Evolutionary conservation across 192 early-diverging fungal species (phyloP), one percentile per base, ranked within the genome.

Genomic region (Mortierella hygrophila): DNA sequence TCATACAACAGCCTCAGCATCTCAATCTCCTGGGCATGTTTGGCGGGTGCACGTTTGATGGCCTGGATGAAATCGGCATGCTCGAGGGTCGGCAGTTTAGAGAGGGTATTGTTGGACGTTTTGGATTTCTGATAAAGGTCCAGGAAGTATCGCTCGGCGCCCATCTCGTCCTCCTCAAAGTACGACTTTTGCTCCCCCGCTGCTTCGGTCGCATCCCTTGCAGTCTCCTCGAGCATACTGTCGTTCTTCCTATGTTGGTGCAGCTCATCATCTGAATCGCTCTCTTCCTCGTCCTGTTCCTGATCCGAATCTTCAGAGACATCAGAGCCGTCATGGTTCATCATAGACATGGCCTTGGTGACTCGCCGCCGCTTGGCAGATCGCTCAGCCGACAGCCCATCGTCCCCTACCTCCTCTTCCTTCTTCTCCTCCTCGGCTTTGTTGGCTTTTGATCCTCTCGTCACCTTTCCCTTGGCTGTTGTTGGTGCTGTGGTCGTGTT

Each of bases 31-130:
- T 80, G 40, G 3, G 89, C 76, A 77, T 97, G 96, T 52, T 95
- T 95, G 21, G 75, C 54, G 10, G 93, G 92, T 1, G 91, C 88
- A 20, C 80, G 76, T 38, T 91, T 75, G 49, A 96, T 77, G 35
- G 94, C 83, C 60, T 79, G 76, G 35, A 90, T 86, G 73, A 94
- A 96, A 60, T 97, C 94, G 16, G 93, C 80, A 42, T 92, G 94
- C 16, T 94, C 91, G n/a, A 97, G 89, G n/a, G 88, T 84, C 3
- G 96, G 95, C 4, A 99, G 89, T 78, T 93, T 94, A 1, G 96
- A 92, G 23, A 98, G 91, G 4, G 97, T 98, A 89, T 97, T 95
- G 85, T 98, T 94, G 18, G 97, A 98, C 9, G 97, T 98, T 71
- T 91, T 89, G 13, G 87, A 85, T 23, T 79, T 77, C 35, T 83